A percentile compares a stretch with the other conserved stretches of the same genome.
phyloP scores from a whole-genome alignment of 495 filamentous ascomycete species.

The Aspergillus biplanus region DNA sequence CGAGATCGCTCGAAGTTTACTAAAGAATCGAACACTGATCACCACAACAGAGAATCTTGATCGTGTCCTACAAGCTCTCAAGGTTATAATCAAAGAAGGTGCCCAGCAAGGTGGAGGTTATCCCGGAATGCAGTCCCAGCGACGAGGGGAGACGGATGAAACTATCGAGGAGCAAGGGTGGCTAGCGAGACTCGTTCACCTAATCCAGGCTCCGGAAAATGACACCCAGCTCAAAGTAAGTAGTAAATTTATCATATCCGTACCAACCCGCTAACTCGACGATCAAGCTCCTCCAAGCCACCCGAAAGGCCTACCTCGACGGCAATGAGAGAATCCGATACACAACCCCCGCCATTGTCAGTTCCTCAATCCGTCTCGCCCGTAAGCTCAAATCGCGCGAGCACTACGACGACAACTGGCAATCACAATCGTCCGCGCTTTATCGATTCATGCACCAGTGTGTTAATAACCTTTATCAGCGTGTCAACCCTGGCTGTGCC shows the following conservation, averaged over 20 bases:
- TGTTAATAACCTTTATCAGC: conserved; percentile 85
- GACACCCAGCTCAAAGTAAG: conserved; percentile 85
- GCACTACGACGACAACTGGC: conserved; percentile 95
- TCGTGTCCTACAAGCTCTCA: conserved; percentile 82
- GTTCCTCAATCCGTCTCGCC: conserved; percentile 86
- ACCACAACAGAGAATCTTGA: conserved; percentile 78
- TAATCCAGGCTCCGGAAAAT: conserved; percentile 81
- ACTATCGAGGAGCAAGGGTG: conserved; percentile 97
- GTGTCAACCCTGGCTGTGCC: conserved; percentile 77
- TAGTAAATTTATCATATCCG: neutral
- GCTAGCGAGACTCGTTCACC: conserved; percentile 88
- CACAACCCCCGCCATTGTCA: conserved; percentile 90
- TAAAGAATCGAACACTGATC: conserved; percentile 80
- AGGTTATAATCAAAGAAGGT: conserved; percentile 91
- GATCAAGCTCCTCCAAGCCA: conserved; percentile 78
- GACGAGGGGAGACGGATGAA: conserved; percentile 85
- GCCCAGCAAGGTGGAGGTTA: conserved; percentile 83
- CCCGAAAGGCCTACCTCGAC: conserved; percentile 84
- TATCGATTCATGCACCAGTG: conserved; percentile 94
- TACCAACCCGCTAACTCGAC: conserved; percentile 29
- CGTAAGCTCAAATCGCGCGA: conserved; percentile 88
- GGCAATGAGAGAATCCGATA: conserved; percentile 95
- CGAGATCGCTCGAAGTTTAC: conserved; percentile 76
- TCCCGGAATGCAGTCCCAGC: conserved; percentile 70
- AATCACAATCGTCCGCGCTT: conserved; percentile 81